These are phyloP conservation scores for Pichia rugopelliculosa DNA, from an alignment of 805 yeast species.

Conservation along the genomic window DNA sequence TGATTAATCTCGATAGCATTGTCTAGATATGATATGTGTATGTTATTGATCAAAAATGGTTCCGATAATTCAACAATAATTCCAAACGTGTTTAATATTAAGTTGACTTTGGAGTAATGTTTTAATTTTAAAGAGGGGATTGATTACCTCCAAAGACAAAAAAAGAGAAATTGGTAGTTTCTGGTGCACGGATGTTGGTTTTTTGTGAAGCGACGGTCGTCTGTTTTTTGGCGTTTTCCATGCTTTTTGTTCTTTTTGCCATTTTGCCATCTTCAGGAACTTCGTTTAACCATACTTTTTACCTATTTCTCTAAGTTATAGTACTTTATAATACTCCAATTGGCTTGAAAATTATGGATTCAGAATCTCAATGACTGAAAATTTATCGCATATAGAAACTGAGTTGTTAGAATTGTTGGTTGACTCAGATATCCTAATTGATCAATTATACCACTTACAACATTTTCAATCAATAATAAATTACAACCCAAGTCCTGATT, in stretches of 20 bases:
- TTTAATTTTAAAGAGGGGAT: neutral
- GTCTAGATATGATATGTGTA: neutral
- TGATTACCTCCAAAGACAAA: neutral
- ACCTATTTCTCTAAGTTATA: neutral
- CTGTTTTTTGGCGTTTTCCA: neutral
- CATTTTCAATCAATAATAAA: conserved; percentile 54
- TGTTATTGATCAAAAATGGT: neutral
- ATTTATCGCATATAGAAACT: conserved; percentile 3
- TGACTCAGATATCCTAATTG: conserved; percentile 22
- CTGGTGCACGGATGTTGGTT: neutral
- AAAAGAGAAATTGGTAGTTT: neutral
- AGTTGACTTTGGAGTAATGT: neutral
- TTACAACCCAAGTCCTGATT: conserved; percentile 44
- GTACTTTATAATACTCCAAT: conserved; percentile 2
- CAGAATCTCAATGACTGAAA: conserved; percentile 3
- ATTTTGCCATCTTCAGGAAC: neutral
- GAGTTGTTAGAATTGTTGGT: conserved; percentile 4
- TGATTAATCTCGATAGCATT: conserved; percentile 6
- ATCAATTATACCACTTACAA: conserved; percentile 57
- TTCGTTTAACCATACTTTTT: neutral
- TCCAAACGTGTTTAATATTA: too few relatives aligned
- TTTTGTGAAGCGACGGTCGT: neutral
- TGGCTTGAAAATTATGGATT: conserved; percentile 1
- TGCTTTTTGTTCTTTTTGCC: neutral
- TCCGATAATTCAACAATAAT: neutral